These are phyloP conservation scores for Metarhizium guizhouense DNA, from an alignment of 2,329 filamentous ascomycete genomes.

Conservation along the genomic window DNA sequence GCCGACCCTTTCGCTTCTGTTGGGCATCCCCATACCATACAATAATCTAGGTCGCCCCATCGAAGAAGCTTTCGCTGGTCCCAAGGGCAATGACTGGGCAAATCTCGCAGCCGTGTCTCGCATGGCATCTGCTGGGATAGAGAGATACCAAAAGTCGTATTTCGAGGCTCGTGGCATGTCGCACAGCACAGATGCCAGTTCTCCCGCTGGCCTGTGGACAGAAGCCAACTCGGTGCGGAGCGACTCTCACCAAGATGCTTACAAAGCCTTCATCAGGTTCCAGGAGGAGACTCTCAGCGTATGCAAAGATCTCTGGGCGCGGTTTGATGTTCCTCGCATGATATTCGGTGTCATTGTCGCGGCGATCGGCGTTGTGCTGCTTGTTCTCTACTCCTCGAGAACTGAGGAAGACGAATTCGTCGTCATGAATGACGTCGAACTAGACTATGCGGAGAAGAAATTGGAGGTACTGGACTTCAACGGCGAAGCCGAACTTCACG, in stretches of 20 bases:
- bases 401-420: constrained; percentile 46
- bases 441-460: constrained; percentile 50
- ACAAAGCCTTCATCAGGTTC: constrained; percentile 59
- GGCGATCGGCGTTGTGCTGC: constrained; percentile 53
- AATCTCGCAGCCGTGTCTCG: constrained; percentile 72
- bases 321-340: constrained; percentile 86
- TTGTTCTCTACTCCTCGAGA: constrained; percentile 64
- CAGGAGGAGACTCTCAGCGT: constrained; percentile 69
- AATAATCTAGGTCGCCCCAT: constrained; percentile 93
- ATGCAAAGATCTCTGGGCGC: constrained; percentile 82
- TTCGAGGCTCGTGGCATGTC: constrained; percentile 61
- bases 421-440: constrained; percentile 44
- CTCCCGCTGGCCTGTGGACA: constrained; percentile 33
- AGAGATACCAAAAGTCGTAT: constrained; percentile 82
- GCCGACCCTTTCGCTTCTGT: constrained; percentile 76
- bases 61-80: constrained; percentile 80
- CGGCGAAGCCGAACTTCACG: constrained; percentile 30
- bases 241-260: constrained; percentile 29
- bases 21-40: constrained; percentile 89
- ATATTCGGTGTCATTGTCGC: constrained; percentile 66
- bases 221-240: constrained; percentile 30
- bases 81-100: constrained; percentile 59
- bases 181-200: constrained; percentile 39
- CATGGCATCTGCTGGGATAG: constrained; percentile 74
- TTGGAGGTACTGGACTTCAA: constrained; percentile 38